Conservation (phyloP, 1,139 yeast genomes). For the Blastobotrys buckinghamii region DNA sequence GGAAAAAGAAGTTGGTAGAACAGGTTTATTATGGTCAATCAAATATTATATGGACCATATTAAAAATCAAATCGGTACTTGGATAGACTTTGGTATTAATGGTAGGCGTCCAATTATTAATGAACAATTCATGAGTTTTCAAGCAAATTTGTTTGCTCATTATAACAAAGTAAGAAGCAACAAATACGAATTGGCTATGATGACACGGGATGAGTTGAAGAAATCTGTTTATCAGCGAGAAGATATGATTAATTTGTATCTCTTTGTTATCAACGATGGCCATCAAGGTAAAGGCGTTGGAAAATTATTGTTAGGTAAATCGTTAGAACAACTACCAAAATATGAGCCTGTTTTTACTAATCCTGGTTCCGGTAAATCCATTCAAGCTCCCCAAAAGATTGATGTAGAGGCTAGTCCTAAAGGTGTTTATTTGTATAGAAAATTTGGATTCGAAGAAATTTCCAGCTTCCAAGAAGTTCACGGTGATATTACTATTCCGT, state of each 20-base stretch:
- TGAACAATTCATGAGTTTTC: not conserved
- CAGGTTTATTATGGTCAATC: conserved; percentile 6
- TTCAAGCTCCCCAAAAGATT: conserved; percentile 10
- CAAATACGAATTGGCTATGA: not conserved
- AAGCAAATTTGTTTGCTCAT: too few relatives aligned
- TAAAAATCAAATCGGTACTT: not conserved
- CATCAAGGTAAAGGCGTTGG: conserved; percentile 39
- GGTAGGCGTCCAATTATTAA: not conserved
- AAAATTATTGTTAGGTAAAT: conserved; percentile 29
- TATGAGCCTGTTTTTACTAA: conserved; percentile 4
- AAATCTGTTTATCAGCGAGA: conserved; percentile 4
- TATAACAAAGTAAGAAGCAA: not conserved
- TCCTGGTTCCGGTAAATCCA: not conserved
- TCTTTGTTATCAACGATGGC: conserved; percentile 25
- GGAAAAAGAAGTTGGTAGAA: conserved; percentile 10
- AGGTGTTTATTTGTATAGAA: conserved; percentile 6
- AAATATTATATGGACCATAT: not conserved
- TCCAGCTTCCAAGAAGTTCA: not conserved
- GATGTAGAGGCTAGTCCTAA: conserved; percentile 8
- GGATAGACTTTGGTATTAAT: not conserved
- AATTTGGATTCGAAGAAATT: conserved; percentile 5
- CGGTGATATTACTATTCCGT: not conserved
- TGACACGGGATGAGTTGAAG: conserved; percentile 3
- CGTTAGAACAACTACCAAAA: conserved; percentile 12
- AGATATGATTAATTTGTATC: conserved; percentile 7